Percentiles rank a stretch among this genome's conserved stretches.
phyloP scores from a whole-genome alignment of 108 stramenopile genomes.

The Fragilariopsis cylindrus region DNA sequence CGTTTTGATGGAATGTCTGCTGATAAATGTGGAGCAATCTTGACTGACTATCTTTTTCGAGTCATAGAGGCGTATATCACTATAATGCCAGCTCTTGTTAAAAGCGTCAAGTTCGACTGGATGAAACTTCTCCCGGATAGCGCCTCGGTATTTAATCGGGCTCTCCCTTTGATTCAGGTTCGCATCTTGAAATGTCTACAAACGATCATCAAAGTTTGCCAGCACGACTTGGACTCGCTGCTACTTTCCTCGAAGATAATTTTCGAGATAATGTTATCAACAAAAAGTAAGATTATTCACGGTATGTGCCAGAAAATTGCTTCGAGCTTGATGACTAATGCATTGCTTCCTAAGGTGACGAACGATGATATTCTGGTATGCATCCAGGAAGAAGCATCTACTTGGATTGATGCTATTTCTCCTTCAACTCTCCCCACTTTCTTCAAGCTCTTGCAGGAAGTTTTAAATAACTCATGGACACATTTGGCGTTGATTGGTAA shows the following conservation, averaged over 20 bases:
- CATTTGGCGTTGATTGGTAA: slow-evolving; percentile 10
- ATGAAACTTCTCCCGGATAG: slow-evolving; percentile 60
- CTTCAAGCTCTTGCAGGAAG: slow-evolving; percentile 5
- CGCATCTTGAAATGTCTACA: slow-evolving; percentile 18
- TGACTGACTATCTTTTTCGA: slow-evolving; percentile 18
- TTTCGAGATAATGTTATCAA: slow-evolving; percentile 32
- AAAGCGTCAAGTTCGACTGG: slow-evolving; percentile 63
- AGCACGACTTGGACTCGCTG: background rate
- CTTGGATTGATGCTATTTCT: slow-evolving; percentile 43
- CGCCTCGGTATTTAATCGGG: slow-evolving; percentile 11
- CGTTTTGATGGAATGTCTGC: slow-evolving; percentile 49
- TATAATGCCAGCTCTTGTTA: slow-evolving; percentile 37
- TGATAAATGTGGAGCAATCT: slow-evolving; percentile 7
- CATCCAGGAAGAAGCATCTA: slow-evolving; percentile 21
- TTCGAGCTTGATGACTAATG: background rate
- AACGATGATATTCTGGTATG: slow-evolving; percentile 7
- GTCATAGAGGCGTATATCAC: slow-evolving; percentile 42
- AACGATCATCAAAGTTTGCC: slow-evolving; percentile 10
- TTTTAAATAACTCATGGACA: background rate
- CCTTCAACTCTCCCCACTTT: slow-evolving; percentile 10
- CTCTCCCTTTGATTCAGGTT: slow-evolving; percentile 21
- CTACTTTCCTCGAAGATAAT: slow-evolving; percentile 19
- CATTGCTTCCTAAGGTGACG: slow-evolving; percentile 1
- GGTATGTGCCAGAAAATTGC: slow-evolving; percentile 12
- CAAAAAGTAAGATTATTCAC: slow-evolving; percentile 4